Evolutionary conservation across 2,329 filamentous ascomycete species (phyloP).

Genomic region (Sarocladium kiliense): DNA sequence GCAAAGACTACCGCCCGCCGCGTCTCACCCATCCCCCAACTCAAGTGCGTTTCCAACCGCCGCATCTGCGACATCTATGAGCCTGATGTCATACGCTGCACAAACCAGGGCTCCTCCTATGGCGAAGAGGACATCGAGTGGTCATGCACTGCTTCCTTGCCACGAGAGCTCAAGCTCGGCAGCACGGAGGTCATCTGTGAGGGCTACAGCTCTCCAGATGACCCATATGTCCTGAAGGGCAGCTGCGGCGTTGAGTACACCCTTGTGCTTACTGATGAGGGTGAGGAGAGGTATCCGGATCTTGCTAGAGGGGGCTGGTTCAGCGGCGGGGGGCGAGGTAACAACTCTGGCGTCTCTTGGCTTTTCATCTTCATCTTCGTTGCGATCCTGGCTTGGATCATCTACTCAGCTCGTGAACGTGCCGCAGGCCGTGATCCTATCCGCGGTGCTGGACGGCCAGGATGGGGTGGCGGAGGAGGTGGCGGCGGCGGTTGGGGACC

Average conservation of each 20-base stretch:
- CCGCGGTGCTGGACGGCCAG: not conserved
- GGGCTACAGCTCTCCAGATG: slow-evolving; percentile 71
- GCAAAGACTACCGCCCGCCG: slow-evolving; percentile 71
- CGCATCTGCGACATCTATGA: slow-evolving; percentile 64
- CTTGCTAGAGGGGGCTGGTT: slow-evolving; percentile 34
- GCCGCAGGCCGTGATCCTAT: slow-evolving; percentile 25
- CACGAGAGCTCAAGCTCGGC: slow-evolving; percentile 64
- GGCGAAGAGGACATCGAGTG: slow-evolving; percentile 78
- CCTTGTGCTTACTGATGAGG: slow-evolving; percentile 69
- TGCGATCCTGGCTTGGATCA: slow-evolving; percentile 46
- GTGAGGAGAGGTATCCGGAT: slow-evolving; percentile 65
- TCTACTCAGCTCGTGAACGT: slow-evolving; percentile 44
- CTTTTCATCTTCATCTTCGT: slow-evolving; percentile 59
- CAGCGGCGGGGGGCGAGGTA: slow-evolving; percentile 22
- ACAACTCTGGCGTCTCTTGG: slow-evolving; percentile 28
- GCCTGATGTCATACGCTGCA: slow-evolving; percentile 79
- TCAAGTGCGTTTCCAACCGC: slow-evolving; percentile 67
- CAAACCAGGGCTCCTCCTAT: slow-evolving; percentile 79
- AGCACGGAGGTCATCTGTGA: slow-evolving; percentile 90
- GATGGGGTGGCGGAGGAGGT: slow-evolving; percentile 37
- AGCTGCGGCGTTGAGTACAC: slow-evolving; percentile 91
- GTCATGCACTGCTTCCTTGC: slow-evolving; percentile 68
- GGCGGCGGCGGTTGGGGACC: slow-evolving; percentile 30
- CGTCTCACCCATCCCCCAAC: slow-evolving; percentile 68
- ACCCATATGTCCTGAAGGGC: slow-evolving; percentile 83